Conservation (phyloP, 208 protist species). For the Acanthamoeba rhysodes region DNA sequence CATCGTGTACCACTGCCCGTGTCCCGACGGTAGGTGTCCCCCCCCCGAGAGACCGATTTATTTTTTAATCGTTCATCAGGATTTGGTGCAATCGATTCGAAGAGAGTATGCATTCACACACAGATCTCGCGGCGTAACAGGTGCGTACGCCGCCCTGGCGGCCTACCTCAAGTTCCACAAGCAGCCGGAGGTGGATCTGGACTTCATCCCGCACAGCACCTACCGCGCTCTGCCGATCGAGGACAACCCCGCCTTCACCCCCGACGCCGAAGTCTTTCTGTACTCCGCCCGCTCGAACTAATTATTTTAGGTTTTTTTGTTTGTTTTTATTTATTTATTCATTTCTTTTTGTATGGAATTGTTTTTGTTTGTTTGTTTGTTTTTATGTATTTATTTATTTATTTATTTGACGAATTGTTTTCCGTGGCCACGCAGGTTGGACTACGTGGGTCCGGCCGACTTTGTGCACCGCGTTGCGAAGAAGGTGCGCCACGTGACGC, state of each 20-base stretch:
- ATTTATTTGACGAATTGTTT: not conserved
- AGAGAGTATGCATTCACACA: too few relatives aligned
- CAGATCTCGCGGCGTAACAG: not conserved
- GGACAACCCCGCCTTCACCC: slow-evolving; percentile 40
- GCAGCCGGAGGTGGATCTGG: slow-evolving; percentile 6
- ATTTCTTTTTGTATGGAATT: too few relatives aligned
- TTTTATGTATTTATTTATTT: not conserved
- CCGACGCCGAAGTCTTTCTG: slow-evolving; percentile 37
- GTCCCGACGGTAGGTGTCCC: slow-evolving; percentile 38
- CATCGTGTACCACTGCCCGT: slow-evolving; percentile 57
- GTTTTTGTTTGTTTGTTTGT: not conserved
- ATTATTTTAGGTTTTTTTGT: too few relatives aligned
- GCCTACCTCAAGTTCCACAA: slow-evolving; percentile 52
- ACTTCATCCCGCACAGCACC: slow-evolving; percentile 44
- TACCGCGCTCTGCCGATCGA: slow-evolving; percentile 30
- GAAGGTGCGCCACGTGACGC: slow-evolving; percentile 29
- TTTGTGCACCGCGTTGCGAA: slow-evolving; percentile 43
- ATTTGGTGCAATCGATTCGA: not conserved
- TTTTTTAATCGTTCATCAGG: too few relatives aligned
- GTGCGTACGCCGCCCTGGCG: slow-evolving; percentile 35
- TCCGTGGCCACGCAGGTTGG: not conserved
- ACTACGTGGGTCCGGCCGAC: slow-evolving; percentile 48
- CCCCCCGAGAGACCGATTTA: too few relatives aligned
- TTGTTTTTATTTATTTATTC: too few relatives aligned
- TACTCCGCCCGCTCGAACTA: not conserved